A percentile compares a stretch with the other conserved stretches of the same genome.
Conservation (phyloP, 2,329 filamentous ascomycete species). For the Colletotrichum sp. region DNA sequence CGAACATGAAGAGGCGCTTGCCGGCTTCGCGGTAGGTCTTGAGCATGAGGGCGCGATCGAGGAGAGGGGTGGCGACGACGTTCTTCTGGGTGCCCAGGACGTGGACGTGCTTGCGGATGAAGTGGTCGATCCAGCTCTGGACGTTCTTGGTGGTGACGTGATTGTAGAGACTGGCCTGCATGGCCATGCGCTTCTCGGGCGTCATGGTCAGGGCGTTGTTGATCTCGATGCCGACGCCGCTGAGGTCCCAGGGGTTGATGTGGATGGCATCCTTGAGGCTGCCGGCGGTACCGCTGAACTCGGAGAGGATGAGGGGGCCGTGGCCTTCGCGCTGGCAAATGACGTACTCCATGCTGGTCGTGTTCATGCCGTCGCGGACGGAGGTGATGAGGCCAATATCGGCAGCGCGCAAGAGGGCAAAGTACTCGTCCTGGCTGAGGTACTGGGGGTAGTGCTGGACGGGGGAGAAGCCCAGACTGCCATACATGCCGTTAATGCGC, state of each 20-base stretch:
- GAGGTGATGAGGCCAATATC: slow-evolving; percentile 95
- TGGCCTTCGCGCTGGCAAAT: slow-evolving; percentile 88
- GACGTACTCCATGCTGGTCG: slow-evolving; percentile 92
- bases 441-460: slow-evolving; percentile 97
- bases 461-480: slow-evolving; percentile 86
- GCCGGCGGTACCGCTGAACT: slow-evolving; percentile 93
- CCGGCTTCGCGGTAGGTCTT: slow-evolving; percentile 75
- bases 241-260: slow-evolving; percentile 95
- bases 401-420: slow-evolving; percentile 86
- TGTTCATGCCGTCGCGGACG: slow-evolving; percentile 97
- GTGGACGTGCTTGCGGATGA: slow-evolving; percentile 78
- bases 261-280: slow-evolving; percentile 86
- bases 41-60: slow-evolving; percentile 78
- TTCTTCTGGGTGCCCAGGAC: slow-evolving; percentile 81
- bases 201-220: slow-evolving; percentile 82
- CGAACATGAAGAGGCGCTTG: slow-evolving; percentile 95
- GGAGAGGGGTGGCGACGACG: slow-evolving; percentile 77
- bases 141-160: slow-evolving; percentile 89
- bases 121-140: slow-evolving; percentile 82
- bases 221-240: slow-evolving; percentile 83
- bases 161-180: slow-evolving; percentile 78
- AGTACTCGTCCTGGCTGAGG: slow-evolving; percentile 88
- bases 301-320: slow-evolving; percentile 90
- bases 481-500: slow-evolving; percentile 89
- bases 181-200: slow-evolving; percentile 65